Percentiles rank a stretch among this genome's conserved stretches.
phyloP scores from a whole-genome alignment of 306 rosid genomes.

The Acacia confusa region DNA sequence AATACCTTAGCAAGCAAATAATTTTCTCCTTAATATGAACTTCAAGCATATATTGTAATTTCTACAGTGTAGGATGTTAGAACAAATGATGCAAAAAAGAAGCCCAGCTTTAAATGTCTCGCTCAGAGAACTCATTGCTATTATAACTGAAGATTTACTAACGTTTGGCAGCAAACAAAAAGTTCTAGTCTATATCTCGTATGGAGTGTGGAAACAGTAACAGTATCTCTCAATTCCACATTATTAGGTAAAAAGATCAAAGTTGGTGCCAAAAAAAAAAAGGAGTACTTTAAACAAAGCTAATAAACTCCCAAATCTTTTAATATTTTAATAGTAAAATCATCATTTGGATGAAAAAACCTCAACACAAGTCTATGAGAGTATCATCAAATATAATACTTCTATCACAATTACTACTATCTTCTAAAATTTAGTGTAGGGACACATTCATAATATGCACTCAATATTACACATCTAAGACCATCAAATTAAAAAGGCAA shows the following conservation, averaged over 20 bases:
- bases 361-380: not conserved
- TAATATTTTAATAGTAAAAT: not conserved
- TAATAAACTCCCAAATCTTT: not conserved
- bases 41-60: not conserved
- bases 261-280: not conserved
- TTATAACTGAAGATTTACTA: not conserved
- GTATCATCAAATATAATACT: not conserved
- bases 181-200: not conserved
- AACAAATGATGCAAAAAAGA: not conserved
- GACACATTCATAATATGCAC: not conserved
- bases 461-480: not conserved
- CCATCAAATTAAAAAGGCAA: not conserved
- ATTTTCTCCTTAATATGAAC: not conserved
- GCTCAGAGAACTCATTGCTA: constrained; percentile 1
- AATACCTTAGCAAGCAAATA: constrained; percentile 7
- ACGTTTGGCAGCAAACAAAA: not conserved
- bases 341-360: not conserved
- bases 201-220: not conserved
- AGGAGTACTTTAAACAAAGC: not conserved
- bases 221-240: not conserved
- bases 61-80: not conserved
- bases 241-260: not conserved
- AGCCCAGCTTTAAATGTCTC: not conserved
- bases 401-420: not conserved
- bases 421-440: not conserved